Percentiles rank a stretch among this genome's conserved stretches.
Conservation (phyloP, 495 filamentous ascomycete species). For the Thozetella sp. region DNA sequence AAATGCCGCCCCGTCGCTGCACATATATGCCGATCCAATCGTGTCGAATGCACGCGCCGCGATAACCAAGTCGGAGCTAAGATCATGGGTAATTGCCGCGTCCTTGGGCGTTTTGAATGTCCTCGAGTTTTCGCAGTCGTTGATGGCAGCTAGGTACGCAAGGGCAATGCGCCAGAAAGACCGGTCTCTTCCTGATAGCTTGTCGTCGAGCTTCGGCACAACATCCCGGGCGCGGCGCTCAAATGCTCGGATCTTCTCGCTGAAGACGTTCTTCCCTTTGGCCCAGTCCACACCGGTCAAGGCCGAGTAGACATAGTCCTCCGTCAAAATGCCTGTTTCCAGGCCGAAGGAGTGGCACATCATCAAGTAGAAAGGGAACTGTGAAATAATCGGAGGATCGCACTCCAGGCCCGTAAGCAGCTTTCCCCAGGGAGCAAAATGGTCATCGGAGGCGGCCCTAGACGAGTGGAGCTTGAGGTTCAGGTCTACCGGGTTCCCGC, state of each 20-base stretch:
- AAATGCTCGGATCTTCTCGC: not conserved
- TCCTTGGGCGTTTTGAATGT: not conserved
- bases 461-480: not conserved
- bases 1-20: conserved; percentile 5
- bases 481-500: not conserved
- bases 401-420: conserved; percentile 3
- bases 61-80: not conserved
- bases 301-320: conserved; percentile 6
- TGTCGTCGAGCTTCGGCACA: not conserved
- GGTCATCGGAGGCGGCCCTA: not conserved
- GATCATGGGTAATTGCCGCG: not conserved
- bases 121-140: not conserved
- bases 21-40: conserved; percentile 4
- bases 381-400: conserved; percentile 5
- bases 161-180: conserved; percentile 6
- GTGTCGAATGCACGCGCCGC: conserved; percentile 1
- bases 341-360: conserved; percentile 4
- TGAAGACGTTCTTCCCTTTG: conserved; percentile 5
- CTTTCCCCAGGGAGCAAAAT: conserved; percentile 3
- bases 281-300: conserved; percentile 5
- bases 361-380: conserved; percentile 6
- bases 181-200: not conserved
- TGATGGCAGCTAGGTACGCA: conserved; percentile 3
- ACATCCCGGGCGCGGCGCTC: not conserved
- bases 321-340: not conserved